Evolutionary conservation across 2,329 filamentous ascomycete genomes (phyloP).

Genomic region (Microcyclospora pomicola): DNA sequence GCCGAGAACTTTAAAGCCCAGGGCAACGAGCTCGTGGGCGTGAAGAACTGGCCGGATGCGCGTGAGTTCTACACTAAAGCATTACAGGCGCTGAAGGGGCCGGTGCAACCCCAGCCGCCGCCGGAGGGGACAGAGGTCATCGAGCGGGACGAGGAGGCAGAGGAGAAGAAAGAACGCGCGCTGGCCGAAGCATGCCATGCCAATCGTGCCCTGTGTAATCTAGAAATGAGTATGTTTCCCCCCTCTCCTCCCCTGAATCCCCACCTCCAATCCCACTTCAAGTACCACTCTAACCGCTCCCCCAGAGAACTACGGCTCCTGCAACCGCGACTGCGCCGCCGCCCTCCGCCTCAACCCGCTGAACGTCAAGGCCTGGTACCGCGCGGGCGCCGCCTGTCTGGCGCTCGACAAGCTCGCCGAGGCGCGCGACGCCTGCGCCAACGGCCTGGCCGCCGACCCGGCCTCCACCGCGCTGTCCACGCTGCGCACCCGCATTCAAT

Average conservation of each 20-base stretch:
- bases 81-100: constrained; percentile 54
- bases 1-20: constrained; percentile 75
- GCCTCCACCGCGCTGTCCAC: constrained; percentile 52
- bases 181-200: constrained; percentile 65
- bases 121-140: constrained; percentile 34
- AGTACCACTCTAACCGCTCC: constrained; percentile 8
- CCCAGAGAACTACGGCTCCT: constrained; percentile 69
- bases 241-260: neutral
- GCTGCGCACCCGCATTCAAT: constrained; percentile 50
- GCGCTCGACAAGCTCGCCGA: constrained; percentile 65
- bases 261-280: constrained; percentile 1
- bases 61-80: constrained; percentile 86
- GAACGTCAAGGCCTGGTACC: constrained; percentile 87
- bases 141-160: constrained; percentile 45
- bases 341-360: constrained; percentile 63
- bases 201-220: constrained; percentile 81
- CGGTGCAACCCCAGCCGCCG: constrained; percentile 38
- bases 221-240: constrained; percentile 52
- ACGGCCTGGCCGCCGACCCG: constrained; percentile 59
- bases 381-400: constrained; percentile 64
- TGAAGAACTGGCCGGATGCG: constrained; percentile 64
- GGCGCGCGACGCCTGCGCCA: constrained; percentile 63
- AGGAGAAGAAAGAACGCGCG: constrained; percentile 45
- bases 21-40: constrained; percentile 74
- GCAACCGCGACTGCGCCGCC: constrained; percentile 69